These are phyloP conservation scores for Mortierella antarctica DNA, from an alignment of 192 early-diverging fungal genomes.

Conservation along the genomic window DNA sequence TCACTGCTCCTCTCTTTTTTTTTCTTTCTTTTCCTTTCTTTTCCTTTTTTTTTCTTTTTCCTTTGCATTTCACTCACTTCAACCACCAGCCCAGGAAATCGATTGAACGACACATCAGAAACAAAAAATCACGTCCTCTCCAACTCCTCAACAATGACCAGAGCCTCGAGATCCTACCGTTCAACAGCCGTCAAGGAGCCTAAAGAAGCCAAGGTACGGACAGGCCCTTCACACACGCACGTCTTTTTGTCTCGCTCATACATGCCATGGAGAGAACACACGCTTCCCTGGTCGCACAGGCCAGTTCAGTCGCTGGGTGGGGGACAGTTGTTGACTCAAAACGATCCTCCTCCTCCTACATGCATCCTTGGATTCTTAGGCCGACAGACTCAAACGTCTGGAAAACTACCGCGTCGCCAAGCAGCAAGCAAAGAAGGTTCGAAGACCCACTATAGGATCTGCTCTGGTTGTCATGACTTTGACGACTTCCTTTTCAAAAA, in stretches of 20 bases:
- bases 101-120: neutral
- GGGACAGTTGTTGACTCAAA: neutral
- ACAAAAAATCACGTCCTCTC: neutral
- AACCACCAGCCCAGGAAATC: neutral
- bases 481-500: neutral
- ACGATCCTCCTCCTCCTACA: too few species aligned
- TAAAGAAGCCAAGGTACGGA: conserved; percentile 23
- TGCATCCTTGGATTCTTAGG: neutral
- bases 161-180: conserved; percentile 16
- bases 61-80: neutral
- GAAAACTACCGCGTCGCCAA: conserved; percentile 29
- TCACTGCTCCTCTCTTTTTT: neutral
- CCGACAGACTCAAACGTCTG: conserved; percentile 17
- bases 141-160: neutral
- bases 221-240: neutral
- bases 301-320: neutral
- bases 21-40: neutral
- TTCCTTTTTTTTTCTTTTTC: neutral
- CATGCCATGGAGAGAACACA: neutral
- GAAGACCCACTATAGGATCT: too few species aligned
- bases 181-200: conserved; percentile 15
- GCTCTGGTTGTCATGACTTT: too few species aligned
- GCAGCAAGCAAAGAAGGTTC: conserved; percentile 24
- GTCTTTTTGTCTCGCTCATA: neutral
- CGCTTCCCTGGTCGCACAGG: neutral